Base-by-base conservation (phyloP, 2,329 filamentous ascomycete species). In the Metarhizium rileyi region DNA sequence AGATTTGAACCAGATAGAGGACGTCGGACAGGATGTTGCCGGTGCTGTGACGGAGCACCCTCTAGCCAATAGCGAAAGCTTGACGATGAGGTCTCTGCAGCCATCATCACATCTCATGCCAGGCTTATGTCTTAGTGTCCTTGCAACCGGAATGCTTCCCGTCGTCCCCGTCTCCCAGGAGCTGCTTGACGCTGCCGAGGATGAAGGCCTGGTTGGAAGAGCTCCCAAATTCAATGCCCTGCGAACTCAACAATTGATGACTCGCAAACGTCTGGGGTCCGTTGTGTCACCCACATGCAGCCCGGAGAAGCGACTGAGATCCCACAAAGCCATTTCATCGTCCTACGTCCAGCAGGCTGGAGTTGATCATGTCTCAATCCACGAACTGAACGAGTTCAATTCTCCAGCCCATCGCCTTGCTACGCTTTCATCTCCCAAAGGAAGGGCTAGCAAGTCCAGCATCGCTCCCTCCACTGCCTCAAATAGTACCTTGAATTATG, bases 401-500 rank as follows among this genome's bases (percentile, higher is more conserved):
- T 9, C 8, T 3, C n/a, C 7, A 14, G 16, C 14, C 10, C 20
- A 16, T 25, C 38, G 22, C 12, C 20, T 25, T 14, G 4, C 20
- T 14, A 6, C n/a, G 3, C 16, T 25, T 23, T 23, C 22, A 25
- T 25, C 38, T 26, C 38, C 18, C 10, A 16, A 25, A 25, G 22
- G 10, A 1, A 14, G 38, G 3, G 5, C 20, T 16, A 42, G 38
- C 12, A 8, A 4, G 25, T 25, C 22, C n/a, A 23, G 18, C 18
- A 23, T 4, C 4, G 22, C 12, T 12, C 20, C 38, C 38, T 5
- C 16, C 22, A 22, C 9, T 20, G 16, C 42, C 53, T 74, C 71
- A 22, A 68, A 64, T 25, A 65, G 66, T 4, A 64, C 59, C 1
- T 69, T 89, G 25, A 75, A 74, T 26, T 94, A 89, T 59, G 77